A percentile compares a stretch with the other conserved stretches of the same genome.
Evolutionary conservation across 2,329 filamentous ascomycete species (phyloP).

Genomic region (Ceratocystis colombiana): DNA sequence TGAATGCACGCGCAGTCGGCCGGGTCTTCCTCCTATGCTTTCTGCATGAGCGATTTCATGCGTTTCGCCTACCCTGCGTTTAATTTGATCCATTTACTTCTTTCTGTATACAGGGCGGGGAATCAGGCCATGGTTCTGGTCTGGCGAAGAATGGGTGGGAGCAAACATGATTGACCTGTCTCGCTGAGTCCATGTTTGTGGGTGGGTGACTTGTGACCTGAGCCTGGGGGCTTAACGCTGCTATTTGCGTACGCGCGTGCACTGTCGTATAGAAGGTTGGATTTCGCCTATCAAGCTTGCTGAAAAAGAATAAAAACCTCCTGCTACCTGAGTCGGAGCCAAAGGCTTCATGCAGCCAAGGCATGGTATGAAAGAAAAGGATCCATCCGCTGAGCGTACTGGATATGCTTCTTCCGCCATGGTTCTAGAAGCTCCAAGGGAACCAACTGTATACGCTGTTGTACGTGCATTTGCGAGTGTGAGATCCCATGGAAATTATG

Average conservation of each 20-base stretch:
- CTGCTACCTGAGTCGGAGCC: too few species aligned
- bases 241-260: too few species aligned
- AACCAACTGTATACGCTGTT: background rate
- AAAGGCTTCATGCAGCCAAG: background rate
- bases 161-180: background rate
- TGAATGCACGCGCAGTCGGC: background rate
- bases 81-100: background rate
- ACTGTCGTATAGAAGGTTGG: too few species aligned
- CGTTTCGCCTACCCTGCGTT: background rate
- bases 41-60: constrained; percentile 8
- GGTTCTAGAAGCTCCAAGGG: constrained; percentile 1
- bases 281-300: too few species aligned
- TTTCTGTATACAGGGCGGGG: background rate
- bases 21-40: background rate
- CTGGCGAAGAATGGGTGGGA: background rate
- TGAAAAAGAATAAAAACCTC: too few species aligned
- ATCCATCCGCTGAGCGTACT: background rate
- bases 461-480: background rate
- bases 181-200: background rate
- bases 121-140: constrained; percentile 4
- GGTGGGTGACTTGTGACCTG: background rate
- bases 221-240: background rate
- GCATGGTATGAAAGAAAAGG: background rate
- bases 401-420: constrained; percentile 3
- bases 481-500: background rate